phyloP scores from a whole-genome alignment of 2,329 filamentous ascomycete species.

The Alternaria tenuissima region DNA sequence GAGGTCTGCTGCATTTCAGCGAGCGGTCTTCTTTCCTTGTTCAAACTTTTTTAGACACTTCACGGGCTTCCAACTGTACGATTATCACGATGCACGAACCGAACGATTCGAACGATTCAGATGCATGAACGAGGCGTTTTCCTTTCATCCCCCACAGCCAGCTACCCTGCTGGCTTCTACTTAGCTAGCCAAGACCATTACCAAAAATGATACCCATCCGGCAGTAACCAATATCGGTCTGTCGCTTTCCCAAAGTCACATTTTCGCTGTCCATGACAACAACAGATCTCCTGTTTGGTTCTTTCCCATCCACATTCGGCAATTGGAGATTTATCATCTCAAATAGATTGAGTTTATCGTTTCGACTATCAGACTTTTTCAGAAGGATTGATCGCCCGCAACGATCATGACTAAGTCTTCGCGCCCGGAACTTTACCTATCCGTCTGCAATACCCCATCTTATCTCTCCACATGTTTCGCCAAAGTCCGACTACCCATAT shows the following conservation, averaged over 20 bases:
- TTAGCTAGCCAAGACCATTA: slow-evolving; percentile 17
- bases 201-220: slow-evolving; percentile 21
- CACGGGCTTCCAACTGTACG: slow-evolving; percentile 10
- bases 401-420: slow-evolving; percentile 9
- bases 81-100: slow-evolving; percentile 18
- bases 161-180: slow-evolving; percentile 14
- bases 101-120: slow-evolving; percentile 20
- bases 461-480: slow-evolving; percentile 1
- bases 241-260: background rate
- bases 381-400: background rate
- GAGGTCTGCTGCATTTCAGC: slow-evolving; percentile 18
- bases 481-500: background rate
- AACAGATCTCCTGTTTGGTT: background rate
- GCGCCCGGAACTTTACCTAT: background rate
- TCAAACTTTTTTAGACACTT: slow-evolving; percentile 4
- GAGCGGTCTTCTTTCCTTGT: slow-evolving; percentile 10
- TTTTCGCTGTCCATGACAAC: background rate
- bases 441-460: background rate
- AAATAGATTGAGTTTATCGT: background rate
- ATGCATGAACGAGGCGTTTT: slow-evolving; percentile 37
- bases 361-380: background rate
- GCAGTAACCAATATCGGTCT: slow-evolving; percentile 8
- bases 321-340: background rate
- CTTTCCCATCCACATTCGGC: background rate
- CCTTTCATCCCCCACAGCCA: slow-evolving; percentile 9